Evolutionary conservation across 2,329 filamentous ascomycete species (phyloP).

Genomic region (Colletotrichum chlorophyti): DNA sequence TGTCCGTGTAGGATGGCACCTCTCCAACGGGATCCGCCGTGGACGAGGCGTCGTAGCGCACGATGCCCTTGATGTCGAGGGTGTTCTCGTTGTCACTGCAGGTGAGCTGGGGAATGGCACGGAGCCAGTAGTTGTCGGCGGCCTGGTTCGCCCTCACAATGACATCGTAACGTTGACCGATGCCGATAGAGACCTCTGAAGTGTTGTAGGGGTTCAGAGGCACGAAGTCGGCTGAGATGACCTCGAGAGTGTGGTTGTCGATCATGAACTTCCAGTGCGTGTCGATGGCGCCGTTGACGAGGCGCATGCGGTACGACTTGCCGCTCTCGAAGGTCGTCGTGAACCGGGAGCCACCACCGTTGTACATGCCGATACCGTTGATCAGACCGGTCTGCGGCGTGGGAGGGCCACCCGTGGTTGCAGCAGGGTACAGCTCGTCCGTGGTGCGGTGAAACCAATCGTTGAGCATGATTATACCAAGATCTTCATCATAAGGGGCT

Average conservation of each 20-base stretch:
- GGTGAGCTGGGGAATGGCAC: slow-evolving; percentile 47
- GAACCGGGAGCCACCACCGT: slow-evolving; percentile 41
- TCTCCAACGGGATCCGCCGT: slow-evolving; percentile 34
- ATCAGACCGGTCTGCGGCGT: slow-evolving; percentile 52
- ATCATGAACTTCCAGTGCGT: slow-evolving; percentile 56
- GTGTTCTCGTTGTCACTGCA: slow-evolving; percentile 48
- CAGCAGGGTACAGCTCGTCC: slow-evolving; percentile 41
- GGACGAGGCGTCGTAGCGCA: slow-evolving; percentile 45
- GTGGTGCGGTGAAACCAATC: slow-evolving; percentile 62
- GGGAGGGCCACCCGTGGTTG: slow-evolving; percentile 40
- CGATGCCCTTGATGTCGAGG: slow-evolving; percentile 55
- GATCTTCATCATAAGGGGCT: slow-evolving; percentile 67
- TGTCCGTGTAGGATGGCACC: slow-evolving; percentile 31
- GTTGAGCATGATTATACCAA: slow-evolving; percentile 63
- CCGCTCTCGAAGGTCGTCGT: slow-evolving; percentile 47
- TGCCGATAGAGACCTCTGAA: slow-evolving; percentile 53
- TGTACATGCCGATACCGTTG: slow-evolving; percentile 48
- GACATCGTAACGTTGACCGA: slow-evolving; percentile 56
- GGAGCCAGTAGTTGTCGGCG: slow-evolving; percentile 53
- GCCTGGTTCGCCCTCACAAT: slow-evolving; percentile 49
- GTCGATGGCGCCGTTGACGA: slow-evolving; percentile 55
- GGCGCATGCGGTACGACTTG: slow-evolving; percentile 52
- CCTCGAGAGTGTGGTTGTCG: slow-evolving; percentile 62
- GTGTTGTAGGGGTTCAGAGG: slow-evolving; percentile 62
- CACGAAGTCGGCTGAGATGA: slow-evolving; percentile 64